Evolutionary conservation across 257 asterid species (phyloP), one percentile per base, ranked within the genome.

Genomic region (Rubia yunnanensis): DNA sequence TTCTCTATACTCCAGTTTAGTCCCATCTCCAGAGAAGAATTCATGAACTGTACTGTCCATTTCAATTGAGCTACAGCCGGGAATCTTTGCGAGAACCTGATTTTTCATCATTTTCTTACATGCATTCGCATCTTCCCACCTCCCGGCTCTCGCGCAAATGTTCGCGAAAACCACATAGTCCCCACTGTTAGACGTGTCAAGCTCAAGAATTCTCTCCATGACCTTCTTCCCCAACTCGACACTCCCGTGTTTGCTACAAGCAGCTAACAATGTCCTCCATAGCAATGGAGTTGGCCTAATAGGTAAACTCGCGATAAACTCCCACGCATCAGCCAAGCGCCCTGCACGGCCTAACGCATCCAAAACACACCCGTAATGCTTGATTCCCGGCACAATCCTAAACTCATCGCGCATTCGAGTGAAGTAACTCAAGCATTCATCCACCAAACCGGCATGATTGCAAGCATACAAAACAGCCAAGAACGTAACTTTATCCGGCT

Each of bases 21-120:
- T 62, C n/a, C 80, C 84, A 57, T 76, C 81, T 15, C 84, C 78
- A 4, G 81, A 79, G 61, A 79, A 79, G 68, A 79, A 79, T 60
- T 79, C 84, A 60, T 76, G 76, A 39, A 76, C 72, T 32, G 44
- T 44, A 63, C 72, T 76, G 22, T 70, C 26, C 49, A 79, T 69
- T 60, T 79, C 77, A 39, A 79, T 64, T 15, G 70, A 63, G 38
- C 84, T 79, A 76, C 81, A 79, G 10, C 81, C 84, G 5, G 84
- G 84, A 17, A 64, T 41, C 44, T 76, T 79, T 10, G 17, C 44
- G 18, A 70, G 39, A 3, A 41, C 84, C 28, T 66, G 74, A 38
- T 66, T 72, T 66, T 79, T 79, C 79, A 79, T 72, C 69, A 61
- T 36, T 41, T 49, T 76, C 26, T 78, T 34, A 28, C 59, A 46